Conservation (phyloP, 2,329 filamentous ascomycete species). For the Trichophyton rubrum region DNA sequence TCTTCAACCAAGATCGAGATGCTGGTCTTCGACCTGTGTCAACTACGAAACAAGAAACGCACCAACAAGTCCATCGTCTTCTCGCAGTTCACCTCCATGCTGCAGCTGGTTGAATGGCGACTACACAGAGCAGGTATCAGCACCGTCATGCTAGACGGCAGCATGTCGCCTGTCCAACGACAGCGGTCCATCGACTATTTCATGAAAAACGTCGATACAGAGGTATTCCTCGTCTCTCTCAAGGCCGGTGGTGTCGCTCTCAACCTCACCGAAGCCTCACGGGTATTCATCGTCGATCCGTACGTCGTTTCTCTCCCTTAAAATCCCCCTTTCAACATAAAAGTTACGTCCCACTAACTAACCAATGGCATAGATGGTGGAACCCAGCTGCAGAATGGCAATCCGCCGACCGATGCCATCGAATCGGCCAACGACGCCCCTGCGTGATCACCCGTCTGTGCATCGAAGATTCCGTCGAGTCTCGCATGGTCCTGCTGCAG, state of each 20-base stretch:
- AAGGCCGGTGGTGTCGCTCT: constrained; percentile 93
- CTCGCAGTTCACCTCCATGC: constrained; percentile 93
- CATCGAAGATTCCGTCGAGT: constrained; percentile 95
- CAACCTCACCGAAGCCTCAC: constrained; percentile 86
- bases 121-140: constrained; percentile 93
- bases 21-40: constrained; percentile 85
- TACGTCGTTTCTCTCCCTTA: constrained; percentile 42
- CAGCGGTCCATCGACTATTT: constrained; percentile 92
- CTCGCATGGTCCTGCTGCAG: constrained; percentile 84
- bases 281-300: constrained; percentile 93
- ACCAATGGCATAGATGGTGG: constrained; percentile 62
- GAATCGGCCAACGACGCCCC: constrained; percentile 86
- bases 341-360: background rate
- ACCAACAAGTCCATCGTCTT: constrained; percentile 97
- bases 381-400: constrained; percentile 99
- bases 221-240: constrained; percentile 89
- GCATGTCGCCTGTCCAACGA: constrained; percentile 87
- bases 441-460: constrained; percentile 90
- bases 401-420: constrained; percentile 83
- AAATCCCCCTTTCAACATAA: background rate
- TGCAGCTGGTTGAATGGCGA: constrained; percentile 94
- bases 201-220: constrained; percentile 87
- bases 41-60: constrained; percentile 79
- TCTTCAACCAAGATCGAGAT: constrained; percentile 97
- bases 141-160: constrained; percentile 95